Percentiles rank a stretch among this genome's conserved stretches.
Evolutionary conservation across 2,329 filamentous ascomycete species (phyloP).

Genomic region (Trichoderma sp.): DNA sequence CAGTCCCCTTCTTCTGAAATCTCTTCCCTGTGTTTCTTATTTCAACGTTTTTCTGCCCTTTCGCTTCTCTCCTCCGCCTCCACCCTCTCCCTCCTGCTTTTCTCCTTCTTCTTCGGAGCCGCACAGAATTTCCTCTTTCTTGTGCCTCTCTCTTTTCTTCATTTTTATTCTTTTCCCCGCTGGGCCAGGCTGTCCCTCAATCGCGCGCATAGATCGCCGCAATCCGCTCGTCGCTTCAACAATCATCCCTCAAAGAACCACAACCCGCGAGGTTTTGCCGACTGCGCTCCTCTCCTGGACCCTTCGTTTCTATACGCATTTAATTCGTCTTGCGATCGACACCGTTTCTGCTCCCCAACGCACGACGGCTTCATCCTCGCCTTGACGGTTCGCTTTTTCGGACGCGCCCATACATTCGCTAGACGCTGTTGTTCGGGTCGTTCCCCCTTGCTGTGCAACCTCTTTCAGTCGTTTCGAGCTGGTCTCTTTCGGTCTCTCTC

Average conservation of each 20-base stretch:
- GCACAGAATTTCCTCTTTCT: slow-evolving; percentile 33
- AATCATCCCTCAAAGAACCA: neutral
- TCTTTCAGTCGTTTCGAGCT: slow-evolving; percentile 44
- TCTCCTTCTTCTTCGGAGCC: slow-evolving; percentile 26
- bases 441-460: slow-evolving; percentile 30
- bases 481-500: slow-evolving; percentile 39
- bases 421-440: slow-evolving; percentile 47
- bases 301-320: slow-evolving; percentile 43
- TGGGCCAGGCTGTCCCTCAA: slow-evolving; percentile 24
- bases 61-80: slow-evolving; percentile 31
- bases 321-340: slow-evolving; percentile 23
- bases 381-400: slow-evolving; percentile 44
- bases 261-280: slow-evolving; percentile 30
- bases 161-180: neutral
- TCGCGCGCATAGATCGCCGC: slow-evolving; percentile 15
- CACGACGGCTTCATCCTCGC: slow-evolving; percentile 28
- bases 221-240: neutral
- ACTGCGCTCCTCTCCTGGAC: slow-evolving; percentile 31
- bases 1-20: slow-evolving; percentile 33
- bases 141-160: slow-evolving; percentile 30
- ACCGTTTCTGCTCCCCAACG: neutral
- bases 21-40: slow-evolving; percentile 34
- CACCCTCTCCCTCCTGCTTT: slow-evolving; percentile 28
- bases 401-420: slow-evolving; percentile 42
- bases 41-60: slow-evolving; percentile 27